Percentiles rank a stretch among this genome's conserved stretches.
Evolutionary conservation across 768 basidiomycete species (phyloP).

Genomic region (Multifurca ochricompacta): DNA sequence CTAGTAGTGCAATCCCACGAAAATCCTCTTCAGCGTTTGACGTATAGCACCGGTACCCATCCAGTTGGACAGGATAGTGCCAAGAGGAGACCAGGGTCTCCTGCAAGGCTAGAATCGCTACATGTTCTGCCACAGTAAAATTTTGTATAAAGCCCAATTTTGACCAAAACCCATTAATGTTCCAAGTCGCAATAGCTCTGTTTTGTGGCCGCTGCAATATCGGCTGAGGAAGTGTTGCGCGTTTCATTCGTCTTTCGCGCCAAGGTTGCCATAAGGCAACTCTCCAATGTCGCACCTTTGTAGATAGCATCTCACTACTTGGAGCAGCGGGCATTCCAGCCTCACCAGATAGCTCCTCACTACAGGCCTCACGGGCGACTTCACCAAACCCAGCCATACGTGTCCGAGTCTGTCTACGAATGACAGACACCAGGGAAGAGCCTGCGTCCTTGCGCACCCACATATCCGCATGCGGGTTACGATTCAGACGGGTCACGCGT

Average conservation of each 20-base stretch:
- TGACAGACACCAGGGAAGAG: neutral
- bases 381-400: neutral
- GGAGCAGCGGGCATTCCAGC: too few species aligned
- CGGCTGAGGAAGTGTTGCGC: too few species aligned
- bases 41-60: neutral
- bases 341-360: too few species aligned
- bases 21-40: neutral
- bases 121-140: too few species aligned
- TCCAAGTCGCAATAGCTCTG: neutral
- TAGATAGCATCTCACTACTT: too few species aligned
- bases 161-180: neutral
- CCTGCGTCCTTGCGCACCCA: neutral
- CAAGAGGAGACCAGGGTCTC: neutral
- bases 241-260: too few species aligned
- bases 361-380: too few species aligned
- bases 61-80: neutral
- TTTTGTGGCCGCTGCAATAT: too few species aligned
- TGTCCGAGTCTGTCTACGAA: neutral
- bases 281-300: too few species aligned
- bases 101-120: neutral
- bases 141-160: too few species aligned
- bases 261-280: too few species aligned
- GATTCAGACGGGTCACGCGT: too few species aligned
- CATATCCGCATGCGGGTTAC: neutral
- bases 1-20: neutral